Conservation (phyloP, 2,329 filamentous ascomycete species). For the Epichloe coenophiala region DNA sequence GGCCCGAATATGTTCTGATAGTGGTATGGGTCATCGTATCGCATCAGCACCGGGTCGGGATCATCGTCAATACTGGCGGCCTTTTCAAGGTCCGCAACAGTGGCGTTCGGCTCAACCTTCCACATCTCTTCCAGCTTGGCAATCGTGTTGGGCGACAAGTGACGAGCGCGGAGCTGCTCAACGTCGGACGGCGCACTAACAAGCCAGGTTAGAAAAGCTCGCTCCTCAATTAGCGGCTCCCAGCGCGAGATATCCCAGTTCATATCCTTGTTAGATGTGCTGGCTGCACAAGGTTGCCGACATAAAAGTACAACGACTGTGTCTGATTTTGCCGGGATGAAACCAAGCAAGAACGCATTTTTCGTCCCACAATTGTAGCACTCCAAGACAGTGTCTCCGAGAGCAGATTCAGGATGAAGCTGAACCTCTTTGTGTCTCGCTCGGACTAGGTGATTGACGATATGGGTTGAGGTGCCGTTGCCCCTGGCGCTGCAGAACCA, state of each 20-base stretch:
- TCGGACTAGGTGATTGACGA: constrained; percentile 94
- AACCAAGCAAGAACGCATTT: constrained; percentile 93
- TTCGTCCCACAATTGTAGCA: constrained; percentile 99
- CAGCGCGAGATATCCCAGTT: constrained; percentile 98
- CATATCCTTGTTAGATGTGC: constrained; percentile 96
- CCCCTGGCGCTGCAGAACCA: constrained; percentile 98
- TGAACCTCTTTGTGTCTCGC: constrained; percentile 98
- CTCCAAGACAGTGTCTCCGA: constrained; percentile 92
- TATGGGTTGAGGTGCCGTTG: constrained; percentile 92
- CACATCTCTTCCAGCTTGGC: constrained; percentile 95
- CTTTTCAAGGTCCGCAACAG: constrained; percentile 83
- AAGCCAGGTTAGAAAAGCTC: constrained; percentile 88
- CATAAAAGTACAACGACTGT: constrained; percentile 95
- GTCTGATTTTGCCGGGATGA: constrained; percentile 97
- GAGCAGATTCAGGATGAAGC: constrained; percentile 79
- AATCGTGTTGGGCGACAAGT: constrained; percentile 87
- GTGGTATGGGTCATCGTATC: constrained; percentile 94
- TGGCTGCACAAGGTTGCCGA: constrained; percentile 88
- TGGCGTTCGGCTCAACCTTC: constrained; percentile 88
- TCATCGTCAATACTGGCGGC: constrained; percentile 87
- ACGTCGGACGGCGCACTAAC: constrained; percentile 81
- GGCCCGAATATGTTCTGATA: constrained; percentile 99
- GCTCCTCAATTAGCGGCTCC: constrained; percentile 95
- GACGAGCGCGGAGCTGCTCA: constrained; percentile 87
- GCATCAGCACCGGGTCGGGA: constrained; percentile 78